phyloP scores from a whole-genome alignment of 306 rosid genomes.

The Begonia fuchsioides region DNA sequence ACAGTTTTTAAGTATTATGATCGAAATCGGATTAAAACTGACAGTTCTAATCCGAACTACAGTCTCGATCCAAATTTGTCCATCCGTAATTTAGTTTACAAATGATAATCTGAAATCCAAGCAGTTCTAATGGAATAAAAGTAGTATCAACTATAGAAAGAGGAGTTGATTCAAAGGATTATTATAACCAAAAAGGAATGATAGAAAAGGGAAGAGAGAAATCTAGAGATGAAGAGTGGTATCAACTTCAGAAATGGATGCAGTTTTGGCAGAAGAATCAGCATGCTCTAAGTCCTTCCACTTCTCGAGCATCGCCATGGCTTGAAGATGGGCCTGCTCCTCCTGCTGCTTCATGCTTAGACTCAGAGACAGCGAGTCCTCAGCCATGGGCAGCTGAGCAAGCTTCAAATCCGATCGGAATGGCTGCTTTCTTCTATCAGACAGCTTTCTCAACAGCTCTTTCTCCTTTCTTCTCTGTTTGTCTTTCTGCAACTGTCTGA shows the following conservation, averaged over 20 bases:
- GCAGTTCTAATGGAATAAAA: neutral
- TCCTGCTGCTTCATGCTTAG: slow-evolving; percentile 19
- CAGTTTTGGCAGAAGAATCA: slow-evolving; percentile 20
- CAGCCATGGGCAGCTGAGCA: slow-evolving; percentile 8
- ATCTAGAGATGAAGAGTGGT: slow-evolving; percentile 90
- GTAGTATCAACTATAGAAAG: neutral
- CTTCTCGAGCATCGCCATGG: too few relatives aligned
- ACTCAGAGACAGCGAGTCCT: slow-evolving; percentile 54
- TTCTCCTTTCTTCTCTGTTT: slow-evolving; percentile 77
- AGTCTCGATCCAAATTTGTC: too few relatives aligned
- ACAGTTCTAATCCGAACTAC: too few relatives aligned
- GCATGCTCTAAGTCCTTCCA: slow-evolving; percentile 18
- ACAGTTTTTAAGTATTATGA: too few relatives aligned
- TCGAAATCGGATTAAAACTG: too few relatives aligned
- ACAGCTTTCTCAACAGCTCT: slow-evolving; percentile 35
- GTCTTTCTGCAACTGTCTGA: slow-evolving; percentile 80
- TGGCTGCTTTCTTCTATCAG: slow-evolving; percentile 13
- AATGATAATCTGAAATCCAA: too few relatives aligned
- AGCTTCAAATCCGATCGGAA: too few relatives aligned
- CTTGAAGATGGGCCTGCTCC: slow-evolving; percentile 17
- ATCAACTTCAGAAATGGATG: slow-evolving; percentile 51
- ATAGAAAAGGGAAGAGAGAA: slow-evolving; percentile 1
- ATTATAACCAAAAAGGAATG: too few relatives aligned
- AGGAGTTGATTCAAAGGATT: too few relatives aligned
- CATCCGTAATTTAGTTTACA: too few relatives aligned